Base-by-base conservation (phyloP, 306 rosid genomes). In the Pyrus communis region DNA sequence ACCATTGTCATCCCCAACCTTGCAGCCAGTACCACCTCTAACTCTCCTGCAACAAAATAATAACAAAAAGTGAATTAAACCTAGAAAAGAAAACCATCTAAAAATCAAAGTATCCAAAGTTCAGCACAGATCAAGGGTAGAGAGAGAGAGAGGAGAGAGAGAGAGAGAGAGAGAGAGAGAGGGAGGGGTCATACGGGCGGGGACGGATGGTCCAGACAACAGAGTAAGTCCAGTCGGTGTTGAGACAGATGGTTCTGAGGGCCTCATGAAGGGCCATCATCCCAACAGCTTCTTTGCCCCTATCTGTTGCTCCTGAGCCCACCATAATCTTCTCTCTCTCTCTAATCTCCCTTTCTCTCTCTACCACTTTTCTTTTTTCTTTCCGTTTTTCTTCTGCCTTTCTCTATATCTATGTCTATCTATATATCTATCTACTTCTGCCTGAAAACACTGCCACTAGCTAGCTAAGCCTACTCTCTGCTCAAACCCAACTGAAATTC, bases 181-280 rank as follows among this genome's bases (percentile, higher is more conserved):
- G n/a, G 60, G 40, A 35, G 42, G 42, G 42, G 42, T 38, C 69
- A 90, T 92, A 92, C 98, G 99, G 99, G 82, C 99, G 96, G 54
- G 98, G 99, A 82, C 99, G 99, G 81, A 93, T 96, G 84, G 98
- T 96, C 99, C 99, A 96, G 99, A 96, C 93, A 87, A 96, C 99
- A 96, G 99, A 96, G 90, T 96, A 96, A 91, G 99, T 96, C 99
- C 99, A 96, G 89, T 96, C 98, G 75, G 90, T 62, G 87, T 62
- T 77, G 77, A 88, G 89, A 80, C 88, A 85, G 78, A 80, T 86
- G 82, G 74, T 89, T 96, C 98, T 88, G 84, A 96, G 99, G 90
- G 99, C 91, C 97, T 96, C 99, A 82, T 96, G 99, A 89, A 96
- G 98, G 85, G 99, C 99, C 99, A 96, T 96, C 99, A 96, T 96